A percentile compares a stretch with the other conserved stretches of the same genome.
phyloP scores from a whole-genome alignment of 1,284 basidiomycete genomes.

The Volvariella surrecta region DNA sequence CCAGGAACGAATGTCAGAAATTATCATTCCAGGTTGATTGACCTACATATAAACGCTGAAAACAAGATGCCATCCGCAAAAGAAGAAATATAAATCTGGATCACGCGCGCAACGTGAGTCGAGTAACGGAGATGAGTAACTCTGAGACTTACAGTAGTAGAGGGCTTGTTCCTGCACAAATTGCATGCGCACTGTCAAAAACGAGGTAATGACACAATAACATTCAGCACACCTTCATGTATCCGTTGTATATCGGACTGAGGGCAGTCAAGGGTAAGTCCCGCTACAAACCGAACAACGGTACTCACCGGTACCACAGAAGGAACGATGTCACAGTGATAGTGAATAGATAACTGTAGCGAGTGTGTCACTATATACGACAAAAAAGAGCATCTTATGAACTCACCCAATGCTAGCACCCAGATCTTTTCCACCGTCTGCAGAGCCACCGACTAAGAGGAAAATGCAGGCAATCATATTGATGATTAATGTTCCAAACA shows the following conservation, averaged over 20 bases:
- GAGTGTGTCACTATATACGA: neutral
- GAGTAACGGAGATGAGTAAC: neutral
- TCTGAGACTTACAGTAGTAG: conserved; percentile 63
- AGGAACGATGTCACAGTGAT: conserved; percentile 81
- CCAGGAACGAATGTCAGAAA: conserved; percentile 21
- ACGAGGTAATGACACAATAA: neutral
- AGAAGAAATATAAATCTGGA: conserved; percentile 91
- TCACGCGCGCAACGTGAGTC: conserved; percentile 8
- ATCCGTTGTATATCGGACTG: conserved; percentile 93
- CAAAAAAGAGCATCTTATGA: conserved; percentile 13
- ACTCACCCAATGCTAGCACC: conserved; percentile 73
- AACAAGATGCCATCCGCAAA: conserved; percentile 87
- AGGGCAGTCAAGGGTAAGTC: conserved; percentile 9
- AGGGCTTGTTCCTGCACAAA: conserved; percentile 67
- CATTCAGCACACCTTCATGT: conserved; percentile 72
- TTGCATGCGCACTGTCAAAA: neutral
- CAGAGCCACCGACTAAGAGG: conserved; percentile 69
- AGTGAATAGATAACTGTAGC: conserved; percentile 69
- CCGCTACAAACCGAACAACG: conserved; percentile 7
- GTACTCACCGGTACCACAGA: conserved; percentile 76
- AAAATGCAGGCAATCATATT: conserved; percentile 92
- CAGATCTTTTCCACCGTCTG: conserved; percentile 75
- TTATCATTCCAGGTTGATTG: conserved; percentile 7
- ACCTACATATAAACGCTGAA: conserved; percentile 84
- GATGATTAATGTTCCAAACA: conserved; percentile 70